Evolutionary conservation across 1,284 basidiomycete species (phyloP).

Genomic region (Pseudozyma sp.): DNA sequence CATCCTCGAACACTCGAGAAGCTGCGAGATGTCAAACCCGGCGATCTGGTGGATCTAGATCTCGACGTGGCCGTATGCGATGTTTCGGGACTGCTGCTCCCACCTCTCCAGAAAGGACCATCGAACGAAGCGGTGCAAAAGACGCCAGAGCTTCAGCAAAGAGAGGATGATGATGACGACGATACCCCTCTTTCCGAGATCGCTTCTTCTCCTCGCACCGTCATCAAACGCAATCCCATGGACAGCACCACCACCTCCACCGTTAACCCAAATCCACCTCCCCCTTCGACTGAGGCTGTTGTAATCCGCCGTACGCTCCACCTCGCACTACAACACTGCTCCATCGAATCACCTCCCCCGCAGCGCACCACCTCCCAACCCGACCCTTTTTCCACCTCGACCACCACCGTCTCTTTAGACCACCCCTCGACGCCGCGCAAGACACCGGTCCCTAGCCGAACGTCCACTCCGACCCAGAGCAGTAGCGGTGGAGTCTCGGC

Average conservation of each 20-base stretch:
- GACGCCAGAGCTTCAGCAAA: not conserved
- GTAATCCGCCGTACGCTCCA: constrained; percentile 2
- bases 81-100: not conserved
- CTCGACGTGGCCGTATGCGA: constrained; percentile 13
- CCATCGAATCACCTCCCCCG: constrained; percentile 1
- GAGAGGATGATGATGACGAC: constrained; percentile 28
- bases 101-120: not conserved
- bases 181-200: constrained; percentile 39
- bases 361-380: not conserved
- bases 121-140: not conserved
- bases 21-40: constrained; percentile 2
- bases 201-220: constrained; percentile 10
- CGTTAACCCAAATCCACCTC: not conserved
- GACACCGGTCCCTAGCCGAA: constrained; percentile 1
- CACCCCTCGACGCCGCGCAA: constrained; percentile 11
- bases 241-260: not conserved
- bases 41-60: constrained; percentile 3
- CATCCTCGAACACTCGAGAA: constrained; percentile 1
- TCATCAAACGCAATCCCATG: not conserved
- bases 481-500: not conserved
- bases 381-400: not conserved
- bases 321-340: constrained; percentile 27
- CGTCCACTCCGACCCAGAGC: constrained; percentile 11
- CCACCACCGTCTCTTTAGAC: not conserved
- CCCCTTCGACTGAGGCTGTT: not conserved